A percentile compares a stretch with the other conserved stretches of the same genome.
These are phyloP conservation scores for Rhinocladiella mackenziei DNA, from an alignment of 2,329 filamentous ascomycete genomes.

Conservation along the genomic window DNA sequence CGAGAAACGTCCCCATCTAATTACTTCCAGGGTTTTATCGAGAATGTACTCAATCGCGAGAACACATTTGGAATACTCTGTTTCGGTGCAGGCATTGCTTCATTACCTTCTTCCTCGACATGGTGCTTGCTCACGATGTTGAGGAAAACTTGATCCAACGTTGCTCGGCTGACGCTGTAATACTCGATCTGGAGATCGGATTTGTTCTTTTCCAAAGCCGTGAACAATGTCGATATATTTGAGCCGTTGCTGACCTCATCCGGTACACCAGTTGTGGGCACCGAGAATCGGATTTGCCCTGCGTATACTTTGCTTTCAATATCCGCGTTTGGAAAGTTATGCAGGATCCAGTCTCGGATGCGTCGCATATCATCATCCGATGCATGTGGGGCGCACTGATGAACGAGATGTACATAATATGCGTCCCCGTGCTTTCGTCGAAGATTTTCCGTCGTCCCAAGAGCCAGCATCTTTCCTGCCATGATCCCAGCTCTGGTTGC, in stretches of 20 bases:
- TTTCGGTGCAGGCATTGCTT: conserved; percentile 1
- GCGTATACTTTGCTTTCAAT: conserved; percentile 74
- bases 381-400: conserved; percentile 69
- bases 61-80: too few relatives aligned
- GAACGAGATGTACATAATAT: conserved; percentile 77
- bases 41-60: too few relatives aligned
- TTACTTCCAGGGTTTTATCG: too few relatives aligned
- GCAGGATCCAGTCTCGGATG: conserved; percentile 63
- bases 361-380: conserved; percentile 61
- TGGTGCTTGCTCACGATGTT: conserved; percentile 77
- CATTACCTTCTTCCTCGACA: conserved; percentile 62
- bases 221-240: conserved; percentile 63
- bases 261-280: conserved; percentile 47
- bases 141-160: conserved; percentile 86
- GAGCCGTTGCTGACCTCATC: conserved; percentile 9
- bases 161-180: conserved; percentile 82
- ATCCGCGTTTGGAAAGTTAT: conserved; percentile 59
- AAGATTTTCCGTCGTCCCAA: conserved; percentile 70
- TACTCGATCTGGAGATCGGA: conserved; percentile 69
- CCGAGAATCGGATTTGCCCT: conserved; percentile 80
- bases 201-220: conserved; percentile 68
- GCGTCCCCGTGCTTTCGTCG: conserved; percentile 71
- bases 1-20: too few relatives aligned
- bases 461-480: conserved; percentile 76
- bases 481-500: conserved; percentile 82